Evolutionary conservation across 2,329 filamentous ascomycete genomes (phyloP).

Genomic region (Fusarium veterinarium): DNA sequence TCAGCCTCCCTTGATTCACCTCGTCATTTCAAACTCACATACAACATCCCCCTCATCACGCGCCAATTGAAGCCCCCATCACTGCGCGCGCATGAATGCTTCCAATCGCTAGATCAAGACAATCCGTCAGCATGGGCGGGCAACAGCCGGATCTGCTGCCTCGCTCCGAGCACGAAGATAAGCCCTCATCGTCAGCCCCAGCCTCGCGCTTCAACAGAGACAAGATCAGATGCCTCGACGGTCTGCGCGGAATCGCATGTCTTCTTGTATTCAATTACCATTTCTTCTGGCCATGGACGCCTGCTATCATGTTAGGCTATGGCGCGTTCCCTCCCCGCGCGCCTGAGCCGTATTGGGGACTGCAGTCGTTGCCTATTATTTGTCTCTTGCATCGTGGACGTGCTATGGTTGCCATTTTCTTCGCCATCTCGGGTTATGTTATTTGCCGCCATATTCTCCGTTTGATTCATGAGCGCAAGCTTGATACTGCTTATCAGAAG

Average conservation of each 20-base stretch:
- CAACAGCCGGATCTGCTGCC: conserved; percentile 32
- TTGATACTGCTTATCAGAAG: conserved; percentile 51
- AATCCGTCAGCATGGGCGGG: conserved; percentile 34
- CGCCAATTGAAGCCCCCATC: neutral
- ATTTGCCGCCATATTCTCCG: conserved; percentile 53
- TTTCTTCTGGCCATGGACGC: conserved; percentile 56
- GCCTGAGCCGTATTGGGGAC: conserved; percentile 49
- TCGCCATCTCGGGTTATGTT: conserved; percentile 58
- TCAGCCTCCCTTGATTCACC: conserved; percentile 18
- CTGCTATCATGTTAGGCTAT: conserved; percentile 54
- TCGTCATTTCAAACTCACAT: conserved; percentile 1
- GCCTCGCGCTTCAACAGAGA: conserved; percentile 37
- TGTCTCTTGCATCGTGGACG: conserved; percentile 55
- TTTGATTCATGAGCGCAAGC: conserved; percentile 51
- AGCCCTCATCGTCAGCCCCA: conserved; percentile 19
- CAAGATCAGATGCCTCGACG: conserved; percentile 55
- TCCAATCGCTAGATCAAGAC: conserved; percentile 29
- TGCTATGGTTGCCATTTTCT: conserved; percentile 58
- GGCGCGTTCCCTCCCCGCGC: conserved; percentile 52
- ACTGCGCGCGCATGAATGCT: conserved; percentile 29
- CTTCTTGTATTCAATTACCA: conserved; percentile 58
- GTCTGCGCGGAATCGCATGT: conserved; percentile 56
- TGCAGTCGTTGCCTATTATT: conserved; percentile 53
- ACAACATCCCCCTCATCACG: neutral
- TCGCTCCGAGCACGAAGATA: conserved; percentile 26